Conservation (phyloP, 2,329 filamentous ascomycete species). For the Colletotrichum shisoi region DNA sequence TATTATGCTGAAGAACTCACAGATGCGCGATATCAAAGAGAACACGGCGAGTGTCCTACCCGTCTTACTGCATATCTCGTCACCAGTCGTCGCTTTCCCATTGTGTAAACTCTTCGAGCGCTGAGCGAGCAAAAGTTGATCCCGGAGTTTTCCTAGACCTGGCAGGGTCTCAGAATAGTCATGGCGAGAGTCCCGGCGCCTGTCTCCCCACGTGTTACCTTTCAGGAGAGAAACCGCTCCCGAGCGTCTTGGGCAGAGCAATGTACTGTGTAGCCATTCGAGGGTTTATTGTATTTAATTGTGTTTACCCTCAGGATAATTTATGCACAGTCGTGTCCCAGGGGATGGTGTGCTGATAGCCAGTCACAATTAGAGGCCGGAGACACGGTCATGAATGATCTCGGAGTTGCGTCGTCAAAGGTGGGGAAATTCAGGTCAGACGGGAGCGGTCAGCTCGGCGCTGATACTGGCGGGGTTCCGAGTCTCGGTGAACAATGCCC, state of each 20-base stretch:
- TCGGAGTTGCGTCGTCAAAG: slow-evolving; percentile 25
- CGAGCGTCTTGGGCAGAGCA: background rate
- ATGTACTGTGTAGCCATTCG: too few relatives aligned
- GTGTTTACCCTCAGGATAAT: too few relatives aligned
- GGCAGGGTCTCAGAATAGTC: background rate
- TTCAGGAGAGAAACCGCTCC: too few relatives aligned
- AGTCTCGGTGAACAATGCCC: slow-evolving; percentile 33
- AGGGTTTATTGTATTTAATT: background rate
- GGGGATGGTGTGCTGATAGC: too few relatives aligned
- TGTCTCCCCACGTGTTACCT: background rate
- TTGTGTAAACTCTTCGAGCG: background rate
- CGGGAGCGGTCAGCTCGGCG: slow-evolving; percentile 26
- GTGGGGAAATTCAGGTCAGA: slow-evolving; percentile 18
- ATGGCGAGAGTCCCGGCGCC: slow-evolving; percentile 9
- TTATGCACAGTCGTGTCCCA: background rate
- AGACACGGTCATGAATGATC: background rate
- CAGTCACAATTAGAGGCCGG: background rate
- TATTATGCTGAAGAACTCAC: background rate
- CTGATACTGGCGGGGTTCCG: slow-evolving; percentile 31
- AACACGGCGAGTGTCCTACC: too few relatives aligned
- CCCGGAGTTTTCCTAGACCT: background rate
- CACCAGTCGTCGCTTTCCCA: too few relatives aligned
- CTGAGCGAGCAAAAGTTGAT: slow-evolving; percentile 1
- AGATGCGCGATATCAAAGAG: background rate
- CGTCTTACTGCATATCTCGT: background rate